phyloP scores from a whole-genome alignment of 1,284 basidiomycete genomes.

The Entoloma clypeatum region DNA sequence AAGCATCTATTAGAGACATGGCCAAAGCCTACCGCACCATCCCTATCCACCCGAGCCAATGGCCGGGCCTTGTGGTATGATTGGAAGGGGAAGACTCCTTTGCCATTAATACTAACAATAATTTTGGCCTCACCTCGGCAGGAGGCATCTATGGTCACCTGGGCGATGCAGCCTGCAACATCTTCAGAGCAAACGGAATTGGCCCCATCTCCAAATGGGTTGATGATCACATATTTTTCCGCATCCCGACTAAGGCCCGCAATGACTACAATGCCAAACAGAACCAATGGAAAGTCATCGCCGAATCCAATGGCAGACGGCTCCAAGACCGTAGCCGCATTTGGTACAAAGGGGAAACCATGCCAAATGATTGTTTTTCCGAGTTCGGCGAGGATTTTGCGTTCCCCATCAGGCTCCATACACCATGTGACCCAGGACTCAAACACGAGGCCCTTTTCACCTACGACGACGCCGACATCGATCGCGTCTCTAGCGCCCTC shows the following conservation, averaged over 20 bases:
- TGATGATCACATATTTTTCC: slow-evolving; percentile 35
- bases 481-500: too few species aligned
- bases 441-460: too few species aligned
- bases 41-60: slow-evolving; percentile 30
- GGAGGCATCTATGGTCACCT: slow-evolving; percentile 26
- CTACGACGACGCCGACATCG: too few species aligned
- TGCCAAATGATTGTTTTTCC: too few species aligned
- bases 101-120: slow-evolving; percentile 22
- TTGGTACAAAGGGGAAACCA: slow-evolving; percentile 17
- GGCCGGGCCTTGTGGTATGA: slow-evolving; percentile 26
- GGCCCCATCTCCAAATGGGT: slow-evolving; percentile 37
- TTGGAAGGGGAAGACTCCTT: slow-evolving; percentile 18
- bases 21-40: slow-evolving; percentile 30
- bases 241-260: slow-evolving; percentile 18
- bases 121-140: slow-evolving; percentile 28
- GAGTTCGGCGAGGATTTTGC: too few species aligned
- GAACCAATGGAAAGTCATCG: slow-evolving; percentile 4
- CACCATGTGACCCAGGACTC: too few species aligned
- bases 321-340: slow-evolving; percentile 21
- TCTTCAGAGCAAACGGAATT: slow-evolving; percentile 24
- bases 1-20: slow-evolving; percentile 32
- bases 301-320: slow-evolving; percentile 12
- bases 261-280: slow-evolving; percentile 22
- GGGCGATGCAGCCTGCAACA: slow-evolving; percentile 22
- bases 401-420: too few species aligned